Evolutionary conservation across 257 asterid species (phyloP), one percentile per base, ranked within the genome.

Genomic region (Primulina huaijiensis): DNA sequence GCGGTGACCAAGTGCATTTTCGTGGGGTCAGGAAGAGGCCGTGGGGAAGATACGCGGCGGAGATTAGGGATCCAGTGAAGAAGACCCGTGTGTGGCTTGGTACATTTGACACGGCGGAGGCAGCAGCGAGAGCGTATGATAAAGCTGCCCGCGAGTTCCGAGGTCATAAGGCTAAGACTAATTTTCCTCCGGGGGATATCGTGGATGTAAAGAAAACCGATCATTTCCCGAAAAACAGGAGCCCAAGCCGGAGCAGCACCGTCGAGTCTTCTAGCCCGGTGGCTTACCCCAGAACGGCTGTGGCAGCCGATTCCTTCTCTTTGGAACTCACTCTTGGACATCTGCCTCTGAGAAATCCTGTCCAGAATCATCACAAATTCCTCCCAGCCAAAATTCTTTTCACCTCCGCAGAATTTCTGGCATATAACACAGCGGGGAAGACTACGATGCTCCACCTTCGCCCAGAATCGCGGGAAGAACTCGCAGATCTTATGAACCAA

Each of bases 11-110:
- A 21, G 16, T 62, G 58, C 80, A 76, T 76, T 76, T 71, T 57
- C 69, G 80, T 30, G 80, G 80, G 0, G 80, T 76, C 8, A 72
- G 80, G 50, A 76, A 76, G 64, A 52, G 80, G 76, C 80, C 80
- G 0, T 76, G 80, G 80, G 80, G 80, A 2, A 61, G 77, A 12
- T 76, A 76, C 40, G 80, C 80, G 52, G 80, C 80, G 52, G 80
- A 76, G 61, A 76, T 76, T 16, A 72, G 80, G 50, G 80, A 76
- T 76, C 80, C 80, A 1, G 74, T 71, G 53, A 76, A 76, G 56
- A 76, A 76, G 34, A 72, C 71, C 58, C 64, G 80, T 29, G 80
- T 76, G 3, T 76, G 80, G 80, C 34, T 76, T 2, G 80, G 80
- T 0, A 76, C 80, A 7, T 76, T 76, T 43, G 80, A 76, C 29